phyloP scores from a whole-genome alignment of 495 filamentous ascomycete species.

The Neohortaea acidophila region DNA sequence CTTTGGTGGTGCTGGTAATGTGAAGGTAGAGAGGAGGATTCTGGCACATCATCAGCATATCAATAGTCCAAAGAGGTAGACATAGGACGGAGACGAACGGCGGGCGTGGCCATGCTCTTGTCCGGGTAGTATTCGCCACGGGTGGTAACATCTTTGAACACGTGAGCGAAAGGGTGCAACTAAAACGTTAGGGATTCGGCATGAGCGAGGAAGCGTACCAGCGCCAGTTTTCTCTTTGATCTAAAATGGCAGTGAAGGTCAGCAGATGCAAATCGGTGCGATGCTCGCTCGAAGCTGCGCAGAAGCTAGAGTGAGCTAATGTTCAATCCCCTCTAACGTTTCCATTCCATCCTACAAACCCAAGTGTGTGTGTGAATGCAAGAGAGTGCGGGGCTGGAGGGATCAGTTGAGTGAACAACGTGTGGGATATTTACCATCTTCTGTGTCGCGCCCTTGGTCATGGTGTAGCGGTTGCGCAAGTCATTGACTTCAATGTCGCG shows the following conservation, averaged over 20 bases:
- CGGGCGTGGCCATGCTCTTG: conserved; percentile 87
- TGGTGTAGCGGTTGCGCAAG: conserved; percentile 86
- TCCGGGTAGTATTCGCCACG: conserved; percentile 92
- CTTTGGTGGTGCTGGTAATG: conserved; percentile 82
- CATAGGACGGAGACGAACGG: conserved; percentile 43
- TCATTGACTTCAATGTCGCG: conserved; percentile 98
- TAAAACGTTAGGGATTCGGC: conserved; percentile 35
- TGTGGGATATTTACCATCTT: conserved; percentile 81
- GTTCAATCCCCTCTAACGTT: conserved; percentile 23
- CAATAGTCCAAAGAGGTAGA: not conserved
- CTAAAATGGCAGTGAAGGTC: conserved; percentile 90
- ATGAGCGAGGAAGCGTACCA: conserved; percentile 58
- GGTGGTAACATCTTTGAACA: conserved; percentile 89
- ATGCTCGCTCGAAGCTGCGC: conserved; percentile 39
- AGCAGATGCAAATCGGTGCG: conserved; percentile 88
- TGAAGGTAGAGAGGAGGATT: conserved; percentile 90
- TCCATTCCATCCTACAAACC: conserved; percentile 10
- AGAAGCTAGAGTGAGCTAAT: conserved; percentile 64
- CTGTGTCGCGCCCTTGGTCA: conserved; percentile 95
- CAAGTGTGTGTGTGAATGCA: conserved; percentile 21
- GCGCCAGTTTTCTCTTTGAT: conserved; percentile 99
- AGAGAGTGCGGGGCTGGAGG: conserved; percentile 35
- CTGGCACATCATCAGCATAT: conserved; percentile 30
- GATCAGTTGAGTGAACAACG: conserved; percentile 60
- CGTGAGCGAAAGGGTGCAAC: conserved; percentile 47